These are phyloP conservation scores for Calycina herbarum DNA, from an alignment of 2,329 filamentous ascomycete species.

Conservation along the genomic window DNA sequence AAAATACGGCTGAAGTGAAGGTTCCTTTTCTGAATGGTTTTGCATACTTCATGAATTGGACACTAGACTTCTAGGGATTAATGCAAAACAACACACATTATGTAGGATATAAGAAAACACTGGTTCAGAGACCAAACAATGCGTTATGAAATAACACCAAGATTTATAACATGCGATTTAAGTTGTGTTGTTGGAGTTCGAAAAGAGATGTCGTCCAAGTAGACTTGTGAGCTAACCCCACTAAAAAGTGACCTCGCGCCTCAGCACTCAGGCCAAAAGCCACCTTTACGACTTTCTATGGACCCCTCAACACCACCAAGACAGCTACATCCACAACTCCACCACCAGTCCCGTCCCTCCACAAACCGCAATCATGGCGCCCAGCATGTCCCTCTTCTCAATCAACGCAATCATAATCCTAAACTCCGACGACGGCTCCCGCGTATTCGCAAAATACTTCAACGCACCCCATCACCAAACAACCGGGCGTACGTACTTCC, in stretches of 20 bases:
- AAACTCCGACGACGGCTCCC: conserved; percentile 81
- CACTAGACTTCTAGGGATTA: too few species aligned
- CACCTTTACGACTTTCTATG: background rate
- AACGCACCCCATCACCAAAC: conserved; percentile 60
- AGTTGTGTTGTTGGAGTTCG: too few species aligned
- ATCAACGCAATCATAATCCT: conserved; percentile 78
- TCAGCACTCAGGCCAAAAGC: background rate
- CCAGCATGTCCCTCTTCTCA: conserved; percentile 73
- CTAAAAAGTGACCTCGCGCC: background rate
- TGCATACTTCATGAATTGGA: too few species aligned
- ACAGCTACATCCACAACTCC: background rate
- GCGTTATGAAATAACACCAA: too few species aligned
- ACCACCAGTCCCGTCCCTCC: background rate
- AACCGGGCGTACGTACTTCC: conserved; percentile 29
- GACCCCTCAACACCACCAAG: background rate
- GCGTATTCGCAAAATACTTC: conserved; percentile 96
- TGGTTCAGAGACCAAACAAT: too few species aligned
- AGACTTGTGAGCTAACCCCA: too few species aligned
- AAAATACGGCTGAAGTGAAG: too few species aligned
- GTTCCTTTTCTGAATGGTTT: too few species aligned
- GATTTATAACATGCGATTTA: too few species aligned
- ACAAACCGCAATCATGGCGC: conserved; percentile 57
- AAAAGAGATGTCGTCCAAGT: too few species aligned
- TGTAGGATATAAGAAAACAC: too few species aligned
- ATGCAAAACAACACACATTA: too few species aligned